phyloP scores from a whole-genome alignment of 345 rosid genomes.

The Aethionema arabicum region DNA sequence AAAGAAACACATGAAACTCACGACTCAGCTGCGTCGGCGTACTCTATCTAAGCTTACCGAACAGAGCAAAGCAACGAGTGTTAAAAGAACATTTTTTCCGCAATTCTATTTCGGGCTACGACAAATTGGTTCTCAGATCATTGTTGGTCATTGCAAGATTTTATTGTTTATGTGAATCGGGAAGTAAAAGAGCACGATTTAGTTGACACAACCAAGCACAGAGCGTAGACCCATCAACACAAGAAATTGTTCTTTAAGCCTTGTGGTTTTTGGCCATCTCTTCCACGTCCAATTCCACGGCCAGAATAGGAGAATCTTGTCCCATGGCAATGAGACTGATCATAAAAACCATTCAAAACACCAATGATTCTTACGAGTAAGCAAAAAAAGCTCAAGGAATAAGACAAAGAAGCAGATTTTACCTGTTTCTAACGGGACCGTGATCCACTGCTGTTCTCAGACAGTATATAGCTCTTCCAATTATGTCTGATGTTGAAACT shows the following conservation, averaged over 20 bases:
- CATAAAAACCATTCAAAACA: background rate
- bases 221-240: slow-evolving; percentile 8
- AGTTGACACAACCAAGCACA: no score
- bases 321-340: slow-evolving; percentile 60
- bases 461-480: slow-evolving; percentile 85
- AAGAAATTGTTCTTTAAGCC: slow-evolving; percentile 42
- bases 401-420: slow-evolving; percentile 6
- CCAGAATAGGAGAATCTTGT: slow-evolving; percentile 73
- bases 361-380: slow-evolving; percentile 3
- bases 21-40: no score
- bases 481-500: slow-evolving; percentile 60
- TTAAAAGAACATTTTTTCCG: no score
- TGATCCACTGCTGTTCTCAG: slow-evolving; percentile 84
- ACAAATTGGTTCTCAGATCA: no score
- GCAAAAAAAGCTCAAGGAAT: background rate
- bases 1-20: background rate
- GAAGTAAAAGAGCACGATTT: no score
- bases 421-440: slow-evolving; percentile 94
- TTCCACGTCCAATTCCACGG: slow-evolving; percentile 87
- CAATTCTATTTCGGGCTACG: no score
- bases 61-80: no score
- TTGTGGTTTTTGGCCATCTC: slow-evolving; percentile 84
- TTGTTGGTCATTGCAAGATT: no score
- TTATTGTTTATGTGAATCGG: no score
- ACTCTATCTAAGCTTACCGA: no score